These are phyloP conservation scores for Penicillium digitatum DNA, from an alignment of 2,329 filamentous ascomycete genomes.

Conservation along the genomic window DNA sequence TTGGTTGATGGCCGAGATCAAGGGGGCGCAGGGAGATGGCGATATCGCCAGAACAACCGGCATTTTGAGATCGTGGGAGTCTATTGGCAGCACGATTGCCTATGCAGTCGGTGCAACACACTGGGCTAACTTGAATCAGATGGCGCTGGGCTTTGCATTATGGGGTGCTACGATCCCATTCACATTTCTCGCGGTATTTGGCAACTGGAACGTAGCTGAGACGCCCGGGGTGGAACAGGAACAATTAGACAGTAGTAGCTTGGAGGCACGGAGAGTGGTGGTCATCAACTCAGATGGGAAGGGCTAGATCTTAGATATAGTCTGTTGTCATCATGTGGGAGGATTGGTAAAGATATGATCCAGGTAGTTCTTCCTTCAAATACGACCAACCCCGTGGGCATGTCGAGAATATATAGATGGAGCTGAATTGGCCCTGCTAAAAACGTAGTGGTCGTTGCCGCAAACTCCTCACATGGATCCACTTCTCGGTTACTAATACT, in stretches of 20 bases:
- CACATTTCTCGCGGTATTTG: slow-evolving; percentile 17
- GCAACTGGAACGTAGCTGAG: slow-evolving; percentile 11
- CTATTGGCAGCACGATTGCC: slow-evolving; percentile 32
- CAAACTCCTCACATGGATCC: not conserved
- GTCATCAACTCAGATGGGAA: slow-evolving; percentile 1
- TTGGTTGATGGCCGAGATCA: slow-evolving; percentile 45
- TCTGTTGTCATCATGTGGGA: not conserved
- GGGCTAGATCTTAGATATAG: not conserved
- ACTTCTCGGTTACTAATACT: not conserved
- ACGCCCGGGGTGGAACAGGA: not conserved
- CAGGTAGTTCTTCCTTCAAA: not conserved
- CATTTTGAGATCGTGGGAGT: slow-evolving; percentile 33
- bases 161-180: slow-evolving; percentile 29
- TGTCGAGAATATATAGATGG: not conserved
- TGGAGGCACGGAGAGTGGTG: slow-evolving; percentile 15
- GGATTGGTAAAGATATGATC: not conserved
- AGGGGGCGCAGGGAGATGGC: slow-evolving; percentile 28
- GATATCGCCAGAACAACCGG: slow-evolving; percentile 32
- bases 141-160: slow-evolving; percentile 30
- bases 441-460: not conserved
- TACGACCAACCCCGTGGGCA: not conserved
- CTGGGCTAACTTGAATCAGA: slow-evolving; percentile 30
- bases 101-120: slow-evolving; percentile 32
- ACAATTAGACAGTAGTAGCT: slow-evolving; percentile 4
- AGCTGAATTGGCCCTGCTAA: not conserved